Base-by-base conservation (phyloP, 192 early-diverging fungal species). In the Podochytrium sp. region DNA sequence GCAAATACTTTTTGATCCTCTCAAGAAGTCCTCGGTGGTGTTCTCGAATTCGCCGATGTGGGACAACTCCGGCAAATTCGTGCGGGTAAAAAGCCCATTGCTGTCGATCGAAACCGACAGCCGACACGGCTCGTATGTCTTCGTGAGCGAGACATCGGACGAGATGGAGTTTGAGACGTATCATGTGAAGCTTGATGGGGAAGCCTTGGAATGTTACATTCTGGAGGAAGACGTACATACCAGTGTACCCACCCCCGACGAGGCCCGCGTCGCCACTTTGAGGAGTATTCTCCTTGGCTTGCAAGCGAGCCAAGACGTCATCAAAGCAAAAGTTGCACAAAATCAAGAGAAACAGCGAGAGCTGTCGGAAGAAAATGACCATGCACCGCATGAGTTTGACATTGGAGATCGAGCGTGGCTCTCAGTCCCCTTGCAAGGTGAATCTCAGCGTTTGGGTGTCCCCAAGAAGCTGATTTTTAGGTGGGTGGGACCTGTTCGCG, bases 401-500 rank as follows among this genome's bases (percentile, higher is more conserved):
- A 7, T 47, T 7, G 43, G 43, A 12, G 43, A 47, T 47, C 7
- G 43, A 47, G 43, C 43, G 7, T 47, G 43, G 43, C 43, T 47
- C 43, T 47, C 43, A 12, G 43, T 47, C 10, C 43, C 55, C 10
- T 29, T 57, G 10, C 7, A 7, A 10, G 29, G 20, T 20, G 55
- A 57, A 57, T 6, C 55, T 12, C 55, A 57, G 55, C 10, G 55
- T 14, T 29, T 57, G 29, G 55, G 55, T 29, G 23, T 57, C 10
- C 10, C 55, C 10, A 57, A 57, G 29, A 57, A 57, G 29, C 32
- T 57, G 10, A 57, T 57, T 32, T 57, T 14, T 32, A 7, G 55
- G 29, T 57, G 55, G 55, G 55, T 57, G 10, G 55, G 55, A 57
- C 55, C 55, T 29, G 55, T 57, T 6, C 55, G 55, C 20, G 27